Conservation (phyloP, 176 grass and related monocot species). For the Ensete glaucum region DNA sequence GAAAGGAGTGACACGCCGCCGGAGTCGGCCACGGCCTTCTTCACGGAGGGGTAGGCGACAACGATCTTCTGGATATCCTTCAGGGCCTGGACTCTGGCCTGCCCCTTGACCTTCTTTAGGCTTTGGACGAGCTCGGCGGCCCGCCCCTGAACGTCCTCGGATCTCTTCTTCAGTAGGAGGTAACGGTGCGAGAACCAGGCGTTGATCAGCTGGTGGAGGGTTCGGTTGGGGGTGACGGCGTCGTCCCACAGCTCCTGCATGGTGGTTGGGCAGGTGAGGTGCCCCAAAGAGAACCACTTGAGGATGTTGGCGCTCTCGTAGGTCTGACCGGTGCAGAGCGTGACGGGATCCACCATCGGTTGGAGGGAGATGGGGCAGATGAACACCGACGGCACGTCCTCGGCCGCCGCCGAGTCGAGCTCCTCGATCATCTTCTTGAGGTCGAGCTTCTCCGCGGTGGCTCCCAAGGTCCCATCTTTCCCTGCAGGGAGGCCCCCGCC, state of each 20-base stretch:
- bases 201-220: conserved; percentile 75
- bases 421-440: conserved; percentile 89
- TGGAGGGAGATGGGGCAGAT: conserved; percentile 96
- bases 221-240: conserved; percentile 70
- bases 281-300: conserved; percentile 69
- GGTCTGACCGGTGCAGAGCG: conserved; percentile 98
- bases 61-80: conserved; percentile 49
- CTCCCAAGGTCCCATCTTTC: conserved; percentile 26
- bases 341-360: conserved; percentile 96
- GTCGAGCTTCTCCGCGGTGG: conserved; percentile 28
- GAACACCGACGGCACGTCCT: conserved; percentile 74
- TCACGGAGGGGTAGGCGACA: conserved; percentile 51
- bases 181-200: conserved; percentile 87
- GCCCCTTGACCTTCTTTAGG: conserved; percentile 68
- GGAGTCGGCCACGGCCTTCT: conserved; percentile 49
- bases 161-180: conserved; percentile 69
- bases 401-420: conserved; percentile 53
- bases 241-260: conserved; percentile 98
- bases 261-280: conserved; percentile 86
- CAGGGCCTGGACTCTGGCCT: conserved; percentile 65
- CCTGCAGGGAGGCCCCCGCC: conserved; percentile 20
- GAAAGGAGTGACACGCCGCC: conserved; percentile 43
- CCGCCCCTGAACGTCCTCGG: conserved; percentile 73
- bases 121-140: conserved; percentile 56
- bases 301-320: conserved; percentile 87